Evolutionary conservation across 306 rosid genomes (phyloP), one percentile per base, ranked within the genome.

Genomic region (Quillaja saponaria): DNA sequence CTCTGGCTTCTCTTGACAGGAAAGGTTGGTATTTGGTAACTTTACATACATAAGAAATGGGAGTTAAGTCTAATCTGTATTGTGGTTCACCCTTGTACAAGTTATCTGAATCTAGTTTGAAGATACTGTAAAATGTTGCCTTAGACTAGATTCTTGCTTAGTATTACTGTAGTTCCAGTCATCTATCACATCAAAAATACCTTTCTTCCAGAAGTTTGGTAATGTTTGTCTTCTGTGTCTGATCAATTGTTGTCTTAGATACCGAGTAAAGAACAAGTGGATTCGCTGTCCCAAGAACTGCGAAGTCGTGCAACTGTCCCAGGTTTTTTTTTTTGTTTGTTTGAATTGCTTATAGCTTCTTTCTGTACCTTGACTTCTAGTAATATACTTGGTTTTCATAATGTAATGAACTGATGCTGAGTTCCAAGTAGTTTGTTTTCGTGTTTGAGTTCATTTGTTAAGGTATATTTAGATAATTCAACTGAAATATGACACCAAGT

Each of bases 181-280:
- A 2, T 25, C 31, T 25, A 25, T 25, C 31, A 25, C 31, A 25
- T 25, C 31, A 25, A 2, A 25, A 25, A 25, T 4, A 25, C 31
- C 31, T 25, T 2, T 25, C 31, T 25, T 25, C 4, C 3, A 25
- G 2, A 25, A 25, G 3, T 25, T 25, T 25, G 31, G 31, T 25
- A 25, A 4, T 25, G 4, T 25, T 25, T 25, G 31, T 25, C 31
- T 25, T 25, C 31, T 25, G 2, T 25, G 31, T 1, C 31, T 25
- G 31, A 25, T 25, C 31, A 25, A 45, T 45, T 74, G 52, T n/a
- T 35, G 44, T 68, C 37, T 51, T 78, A 94, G 99, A 81, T 89
- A 64, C 99, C 99, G 63, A 94, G 55, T 73, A 94, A 94, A 76
- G 86, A 80, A 66, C 99, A 94, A 83, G 99, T 85, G 8, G 90